Evolutionary conservation across 192 early-diverging fungal genomes (phyloP), one percentile per base, ranked within the genome.

Genomic region (Coemansia sp.): DNA sequence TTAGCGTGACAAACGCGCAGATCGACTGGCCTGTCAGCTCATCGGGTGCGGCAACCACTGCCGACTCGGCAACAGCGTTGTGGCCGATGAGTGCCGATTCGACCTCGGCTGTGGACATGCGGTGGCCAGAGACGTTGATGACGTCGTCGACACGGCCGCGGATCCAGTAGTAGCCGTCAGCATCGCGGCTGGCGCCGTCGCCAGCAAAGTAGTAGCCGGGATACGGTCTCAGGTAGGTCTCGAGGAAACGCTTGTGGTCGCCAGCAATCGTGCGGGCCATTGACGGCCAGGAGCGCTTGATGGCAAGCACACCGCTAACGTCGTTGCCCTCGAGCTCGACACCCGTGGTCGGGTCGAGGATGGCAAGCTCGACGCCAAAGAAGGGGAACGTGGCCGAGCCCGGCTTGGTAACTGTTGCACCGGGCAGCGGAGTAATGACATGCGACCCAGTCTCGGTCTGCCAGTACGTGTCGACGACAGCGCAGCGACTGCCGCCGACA

Each of bases 391-490:
- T 96, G 10, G 96, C 96, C 3, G 92, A 91, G 36, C 96, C 96
- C 35, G 96, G 92, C 82, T 98, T 98, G 58, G 92, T 93, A 18
- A 87, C 70, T 4, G 85, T 90, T 39, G 87, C 88, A 35, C 93
- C 92, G n/a, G 95, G 95, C 17, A 98, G 79, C 33, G 95, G 95
- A 1, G 93, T 87, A 32, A 98, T 70, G 36, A 98, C 87, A 63
- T 92, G 91, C n/a, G 88, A 91, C 14, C 95, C 95, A 1, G 95
- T 95, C 82, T 98, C 95, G 7, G 88, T 91, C 67, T 89, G 87
- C 88, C 90, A 91, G 87, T 96, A 98, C 8, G 95, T 98, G 83
- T 98, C 95, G 22, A 98, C 94, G 18, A 98, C 86, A n/a, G 92
- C 86, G 80, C 94, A 95, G 33, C 84, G 84, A 15, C 85, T 83